Conservation (phyloP, 805 yeast genomes). For the Brettanomyces anomalus region DNA sequence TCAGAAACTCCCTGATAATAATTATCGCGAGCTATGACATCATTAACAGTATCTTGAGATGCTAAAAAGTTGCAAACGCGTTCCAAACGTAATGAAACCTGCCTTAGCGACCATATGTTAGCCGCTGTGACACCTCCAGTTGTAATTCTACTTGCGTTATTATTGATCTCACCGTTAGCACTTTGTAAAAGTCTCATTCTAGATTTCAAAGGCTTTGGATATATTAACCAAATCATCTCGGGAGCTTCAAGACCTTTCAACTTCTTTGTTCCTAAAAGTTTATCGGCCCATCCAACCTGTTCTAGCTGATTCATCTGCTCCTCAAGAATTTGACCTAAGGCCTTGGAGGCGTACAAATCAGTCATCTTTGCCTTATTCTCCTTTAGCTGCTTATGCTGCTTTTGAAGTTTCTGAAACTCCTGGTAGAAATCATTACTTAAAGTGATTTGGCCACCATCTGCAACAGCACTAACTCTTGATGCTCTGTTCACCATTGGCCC, state of each 20-base stretch:
- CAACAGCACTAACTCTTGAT: constrained; percentile 85
- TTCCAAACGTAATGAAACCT: constrained; percentile 49
- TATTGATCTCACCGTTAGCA: constrained; percentile 26
- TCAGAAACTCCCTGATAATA: constrained; percentile 11
- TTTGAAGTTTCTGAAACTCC: constrained; percentile 55
- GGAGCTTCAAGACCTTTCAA: constrained; percentile 93
- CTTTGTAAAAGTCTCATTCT: constrained; percentile 39
- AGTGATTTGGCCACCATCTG: constrained; percentile 97
- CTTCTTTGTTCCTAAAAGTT: constrained; percentile 75
- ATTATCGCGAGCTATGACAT: constrained; percentile 7
- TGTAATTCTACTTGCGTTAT: constrained; percentile 16
- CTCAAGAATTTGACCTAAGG: constrained; percentile 36
- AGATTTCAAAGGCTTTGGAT: constrained; percentile 55
- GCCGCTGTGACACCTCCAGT: constrained; percentile 24
- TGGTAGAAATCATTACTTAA: constrained; percentile 73
- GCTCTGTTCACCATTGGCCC: constrained; percentile 98
- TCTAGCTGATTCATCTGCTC: constrained; percentile 56
- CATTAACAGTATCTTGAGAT: constrained; percentile 29
- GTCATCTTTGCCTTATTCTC: constrained; percentile 23
- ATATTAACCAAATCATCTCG: constrained; percentile 71
- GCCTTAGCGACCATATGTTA: constrained; percentile 33
- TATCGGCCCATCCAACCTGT: constrained; percentile 59
- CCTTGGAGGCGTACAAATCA: constrained; percentile 34
- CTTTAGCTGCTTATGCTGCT: constrained; percentile 34
- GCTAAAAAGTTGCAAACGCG: constrained; percentile 41